Conservation (phyloP, 1,284 basidiomycete species). For the Ceratobasidium sp. region DNA sequence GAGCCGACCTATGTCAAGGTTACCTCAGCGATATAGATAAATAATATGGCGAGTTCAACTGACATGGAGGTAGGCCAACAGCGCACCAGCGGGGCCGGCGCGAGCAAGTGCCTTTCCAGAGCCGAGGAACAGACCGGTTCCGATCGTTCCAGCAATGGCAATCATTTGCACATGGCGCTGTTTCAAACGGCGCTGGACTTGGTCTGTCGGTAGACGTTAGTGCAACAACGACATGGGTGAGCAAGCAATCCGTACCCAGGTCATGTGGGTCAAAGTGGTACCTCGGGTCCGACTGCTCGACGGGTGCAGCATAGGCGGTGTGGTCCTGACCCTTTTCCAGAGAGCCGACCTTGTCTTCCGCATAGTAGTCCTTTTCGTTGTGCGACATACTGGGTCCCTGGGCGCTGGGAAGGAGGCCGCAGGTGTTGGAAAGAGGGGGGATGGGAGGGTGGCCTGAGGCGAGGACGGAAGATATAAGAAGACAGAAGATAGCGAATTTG, state of each 20-base stretch:
- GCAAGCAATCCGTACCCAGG: slow-evolving; percentile 59
- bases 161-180: slow-evolving; percentile 80
- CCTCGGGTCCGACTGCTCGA: slow-evolving; percentile 37
- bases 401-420: slow-evolving; percentile 11
- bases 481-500: not conserved
- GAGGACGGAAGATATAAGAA: slow-evolving; percentile 14
- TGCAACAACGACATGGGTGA: too few relatives aligned
- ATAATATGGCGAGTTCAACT: slow-evolving; percentile 48
- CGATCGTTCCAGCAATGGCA: slow-evolving; percentile 71
- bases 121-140: slow-evolving; percentile 86
- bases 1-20: slow-evolving; percentile 38
- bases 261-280: slow-evolving; percentile 67
- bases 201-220: slow-evolving; percentile 46
- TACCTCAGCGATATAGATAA: not conserved
- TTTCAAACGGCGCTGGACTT: slow-evolving; percentile 72
- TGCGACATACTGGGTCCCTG: slow-evolving; percentile 48
- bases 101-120: slow-evolving; percentile 68
- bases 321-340: slow-evolving; percentile 46
- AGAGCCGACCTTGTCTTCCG: slow-evolving; percentile 48
- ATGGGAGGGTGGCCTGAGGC: slow-evolving; percentile 1
- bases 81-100: slow-evolving; percentile 61
- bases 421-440: slow-evolving; percentile 30
- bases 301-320: slow-evolving; percentile 22
- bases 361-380: slow-evolving; percentile 51
- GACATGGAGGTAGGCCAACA: slow-evolving; percentile 58